A percentile compares a stretch with the other conserved stretches of the same genome.
phyloP scores from a whole-genome alignment of 495 filamentous ascomycete genomes.

The Neurospora discreta region DNA sequence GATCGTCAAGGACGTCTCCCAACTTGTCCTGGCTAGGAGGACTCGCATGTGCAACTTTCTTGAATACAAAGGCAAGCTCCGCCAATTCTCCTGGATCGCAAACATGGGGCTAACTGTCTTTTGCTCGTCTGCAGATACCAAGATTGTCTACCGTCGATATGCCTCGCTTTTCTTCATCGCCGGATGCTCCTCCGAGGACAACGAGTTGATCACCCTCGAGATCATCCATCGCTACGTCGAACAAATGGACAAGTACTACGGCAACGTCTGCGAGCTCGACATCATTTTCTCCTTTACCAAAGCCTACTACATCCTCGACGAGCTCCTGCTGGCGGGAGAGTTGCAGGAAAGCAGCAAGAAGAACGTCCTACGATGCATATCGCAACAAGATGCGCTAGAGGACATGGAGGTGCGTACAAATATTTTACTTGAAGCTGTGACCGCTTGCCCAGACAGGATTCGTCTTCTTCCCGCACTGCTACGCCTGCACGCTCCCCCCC shows the following conservation, averaged over 20 bases:
- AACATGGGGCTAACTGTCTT: constrained; percentile 8
- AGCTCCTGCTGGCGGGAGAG: constrained; percentile 92
- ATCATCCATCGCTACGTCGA: constrained; percentile 98
- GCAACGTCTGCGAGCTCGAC: constrained; percentile 98
- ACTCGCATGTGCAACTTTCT: constrained; percentile 99
- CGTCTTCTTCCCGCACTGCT: constrained; percentile 4
- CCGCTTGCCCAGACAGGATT: not conserved
- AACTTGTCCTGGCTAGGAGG: constrained; percentile 87
- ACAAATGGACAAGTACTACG: constrained; percentile 99
- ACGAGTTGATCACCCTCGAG: constrained; percentile 96
- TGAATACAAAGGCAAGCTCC: constrained; percentile 79
- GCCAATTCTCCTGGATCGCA: not conserved
- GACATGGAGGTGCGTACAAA: constrained; percentile 83
- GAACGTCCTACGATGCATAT: constrained; percentile 90
- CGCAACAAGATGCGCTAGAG: constrained; percentile 87
- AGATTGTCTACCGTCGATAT: constrained; percentile 97
- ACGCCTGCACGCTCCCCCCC: not conserved
- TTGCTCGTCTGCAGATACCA: constrained; percentile 55
- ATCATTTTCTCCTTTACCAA: constrained; percentile 89
- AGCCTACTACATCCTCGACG: constrained; percentile 97
- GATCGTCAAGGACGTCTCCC: constrained; percentile 98
- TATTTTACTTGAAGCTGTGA: not conserved
- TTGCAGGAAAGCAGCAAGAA: constrained; percentile 99
- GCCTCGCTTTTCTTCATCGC: constrained; percentile 99
- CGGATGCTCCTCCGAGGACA: constrained; percentile 86